phyloP scores from a whole-genome alignment of 2,329 filamentous ascomycete species.

The Trichoderma afroharzianum region DNA sequence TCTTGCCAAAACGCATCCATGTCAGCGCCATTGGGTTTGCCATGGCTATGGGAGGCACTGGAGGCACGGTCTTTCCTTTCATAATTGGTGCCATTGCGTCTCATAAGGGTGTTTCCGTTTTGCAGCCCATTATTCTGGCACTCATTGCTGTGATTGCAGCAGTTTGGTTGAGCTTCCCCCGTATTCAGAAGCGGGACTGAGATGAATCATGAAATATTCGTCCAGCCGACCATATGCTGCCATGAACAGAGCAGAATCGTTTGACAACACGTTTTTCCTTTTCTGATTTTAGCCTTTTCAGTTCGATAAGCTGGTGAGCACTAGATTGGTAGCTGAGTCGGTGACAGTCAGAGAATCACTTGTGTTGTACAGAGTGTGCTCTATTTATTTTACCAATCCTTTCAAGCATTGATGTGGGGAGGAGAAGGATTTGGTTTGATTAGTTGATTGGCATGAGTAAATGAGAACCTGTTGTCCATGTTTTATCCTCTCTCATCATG shows the following conservation, averaged over 20 bases:
- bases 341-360: conserved; percentile 5
- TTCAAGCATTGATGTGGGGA: too few relatives aligned
- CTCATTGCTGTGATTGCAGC: conserved; percentile 35
- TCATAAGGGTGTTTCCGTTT: conserved; percentile 43
- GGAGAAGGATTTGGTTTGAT: background rate
- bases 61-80: conserved; percentile 61
- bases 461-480: too few relatives aligned
- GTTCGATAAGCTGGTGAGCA: conserved; percentile 20
- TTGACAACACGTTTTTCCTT: background rate
- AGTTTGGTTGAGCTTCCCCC: conserved; percentile 37
- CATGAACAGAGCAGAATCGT: background rate
- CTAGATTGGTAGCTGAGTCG: conserved; percentile 22
- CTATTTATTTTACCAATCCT: too few relatives aligned
- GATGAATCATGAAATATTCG: background rate
- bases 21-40: conserved; percentile 71
- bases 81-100: conserved; percentile 60
- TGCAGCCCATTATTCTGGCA: conserved; percentile 49
- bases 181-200: conserved; percentile 32
- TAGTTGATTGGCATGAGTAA: background rate
- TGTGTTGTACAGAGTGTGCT: too few relatives aligned
- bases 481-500: too few relatives aligned
- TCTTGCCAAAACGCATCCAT: conserved; percentile 66
- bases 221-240: background rate
- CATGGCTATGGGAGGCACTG: conserved; percentile 66
- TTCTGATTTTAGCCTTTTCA: background rate